Conservation (phyloP, 148 eudicot species). For the Vaccinium myrtillus region DNA sequence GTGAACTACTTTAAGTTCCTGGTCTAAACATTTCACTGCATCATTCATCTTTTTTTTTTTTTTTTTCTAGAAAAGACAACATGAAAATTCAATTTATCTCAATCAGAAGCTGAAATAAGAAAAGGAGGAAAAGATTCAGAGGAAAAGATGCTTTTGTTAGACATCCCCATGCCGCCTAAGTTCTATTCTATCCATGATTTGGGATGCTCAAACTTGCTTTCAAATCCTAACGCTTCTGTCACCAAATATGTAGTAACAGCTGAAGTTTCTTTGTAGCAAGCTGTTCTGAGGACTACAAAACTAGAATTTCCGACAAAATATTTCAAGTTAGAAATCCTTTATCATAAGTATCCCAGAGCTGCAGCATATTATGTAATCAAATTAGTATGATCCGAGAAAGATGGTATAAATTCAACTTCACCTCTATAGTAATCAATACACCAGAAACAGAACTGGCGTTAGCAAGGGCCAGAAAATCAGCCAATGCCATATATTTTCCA, state of each 20-base stretch:
- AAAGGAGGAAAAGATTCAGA: background rate
- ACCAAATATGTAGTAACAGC: background rate
- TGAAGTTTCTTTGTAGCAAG: background rate
- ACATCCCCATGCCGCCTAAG: background rate
- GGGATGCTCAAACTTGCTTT: background rate
- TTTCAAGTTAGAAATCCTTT: background rate
- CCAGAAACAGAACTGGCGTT: constrained; percentile 67
- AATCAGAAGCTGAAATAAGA: background rate
- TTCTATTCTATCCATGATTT: background rate
- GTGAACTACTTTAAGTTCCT: background rate
- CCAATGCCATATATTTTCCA: constrained; percentile 46
- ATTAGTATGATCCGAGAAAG: background rate
- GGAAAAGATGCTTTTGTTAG: background rate
- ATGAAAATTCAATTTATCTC: too few species aligned
- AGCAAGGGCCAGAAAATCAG: constrained; percentile 46
- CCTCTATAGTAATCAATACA: constrained; percentile 80
- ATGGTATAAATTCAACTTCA: constrained; percentile 28
- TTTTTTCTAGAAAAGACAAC: background rate
- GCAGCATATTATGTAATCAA: background rate
- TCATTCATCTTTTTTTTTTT: background rate
- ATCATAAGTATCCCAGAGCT: background rate
- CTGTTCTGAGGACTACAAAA: background rate
- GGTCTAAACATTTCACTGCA: background rate
- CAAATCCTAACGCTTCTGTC: background rate
- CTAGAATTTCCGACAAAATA: background rate